Evolutionary conservation across 2,329 filamentous ascomycete species (phyloP).

Genomic region (Nemania serpens): DNA sequence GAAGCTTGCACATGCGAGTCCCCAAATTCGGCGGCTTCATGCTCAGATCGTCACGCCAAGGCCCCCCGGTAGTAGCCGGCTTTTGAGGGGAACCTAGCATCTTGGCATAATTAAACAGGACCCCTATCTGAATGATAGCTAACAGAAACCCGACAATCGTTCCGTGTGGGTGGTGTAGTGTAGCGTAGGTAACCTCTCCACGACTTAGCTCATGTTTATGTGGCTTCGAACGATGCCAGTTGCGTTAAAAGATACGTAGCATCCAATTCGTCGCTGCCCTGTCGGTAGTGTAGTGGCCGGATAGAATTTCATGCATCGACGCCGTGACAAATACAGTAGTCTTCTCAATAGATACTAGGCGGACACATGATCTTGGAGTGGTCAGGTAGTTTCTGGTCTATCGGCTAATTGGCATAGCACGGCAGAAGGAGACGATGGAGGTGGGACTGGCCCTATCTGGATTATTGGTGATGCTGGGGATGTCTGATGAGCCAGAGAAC

Average conservation of each 20-base stretch:
- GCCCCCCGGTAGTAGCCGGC: neutral
- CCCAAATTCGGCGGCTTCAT: constrained; percentile 12
- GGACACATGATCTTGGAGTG: neutral
- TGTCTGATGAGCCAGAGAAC: constrained; percentile 1
- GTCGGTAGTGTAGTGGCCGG: constrained; percentile 9
- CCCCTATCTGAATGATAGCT: neutral
- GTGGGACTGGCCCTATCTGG: constrained; percentile 1
- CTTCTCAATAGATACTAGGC: neutral
- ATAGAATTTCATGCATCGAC: constrained; percentile 6
- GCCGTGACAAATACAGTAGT: constrained; percentile 19
- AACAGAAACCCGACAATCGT: no score
- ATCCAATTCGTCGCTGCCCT: constrained; percentile 8
- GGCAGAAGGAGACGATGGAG: neutral
- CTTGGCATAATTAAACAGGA: constrained; percentile 25
- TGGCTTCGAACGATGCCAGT: neutral
- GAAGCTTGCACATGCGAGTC: neutral
- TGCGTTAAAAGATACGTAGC: constrained; percentile 1
- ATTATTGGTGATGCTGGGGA: constrained; percentile 3
- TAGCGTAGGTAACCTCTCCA: constrained; percentile 3
- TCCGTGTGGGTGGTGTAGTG: no score
- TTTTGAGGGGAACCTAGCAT: constrained; percentile 22
- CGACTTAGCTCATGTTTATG: constrained; percentile 1
- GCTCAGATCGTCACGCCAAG: constrained; percentile 11
- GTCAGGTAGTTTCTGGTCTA: neutral
- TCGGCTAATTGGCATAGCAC: constrained; percentile 22